These are phyloP conservation scores for Simplicillium sp. DNA, from an alignment of 2,329 filamentous ascomycete genomes.

Conservation along the genomic window DNA sequence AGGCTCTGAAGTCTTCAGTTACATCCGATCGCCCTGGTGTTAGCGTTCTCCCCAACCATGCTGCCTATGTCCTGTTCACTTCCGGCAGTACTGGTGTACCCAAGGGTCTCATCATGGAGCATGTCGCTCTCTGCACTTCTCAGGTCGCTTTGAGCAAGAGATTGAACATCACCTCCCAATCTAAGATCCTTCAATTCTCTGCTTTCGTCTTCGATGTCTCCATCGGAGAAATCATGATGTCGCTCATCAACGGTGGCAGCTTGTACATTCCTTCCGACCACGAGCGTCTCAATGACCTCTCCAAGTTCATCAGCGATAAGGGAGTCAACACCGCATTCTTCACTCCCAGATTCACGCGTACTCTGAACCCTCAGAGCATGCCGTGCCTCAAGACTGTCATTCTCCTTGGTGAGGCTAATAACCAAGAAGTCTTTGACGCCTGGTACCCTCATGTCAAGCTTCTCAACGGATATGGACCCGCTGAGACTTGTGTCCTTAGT, in stretches of 20 bases:
- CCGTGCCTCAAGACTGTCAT: background rate
- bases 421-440: background rate
- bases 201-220: constrained; percentile 6
- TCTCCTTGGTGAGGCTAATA: background rate
- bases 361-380: background rate
- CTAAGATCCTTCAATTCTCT: constrained; percentile 6
- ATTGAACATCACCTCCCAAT: background rate
- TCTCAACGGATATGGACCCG: constrained; percentile 4
- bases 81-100: constrained; percentile 17
- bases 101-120: constrained; percentile 34
- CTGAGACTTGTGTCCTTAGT: constrained; percentile 1
- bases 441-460: constrained; percentile 1
- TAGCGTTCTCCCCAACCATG: background rate
- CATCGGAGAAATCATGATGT: constrained; percentile 1
- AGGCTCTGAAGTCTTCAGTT: background rate
- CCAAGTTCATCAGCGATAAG: constrained; percentile 4
- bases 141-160: constrained; percentile 6
- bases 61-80: constrained; percentile 23
- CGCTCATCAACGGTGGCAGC: constrained; percentile 3
- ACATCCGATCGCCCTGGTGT: background rate
- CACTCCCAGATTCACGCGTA: constrained; percentile 1
- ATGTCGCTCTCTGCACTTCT: constrained; percentile 9
- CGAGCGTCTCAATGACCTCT: constrained; percentile 1
- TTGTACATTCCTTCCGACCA: constrained; percentile 7
- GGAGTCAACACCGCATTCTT: constrained; percentile 4